A percentile compares a stretch with the other conserved stretches of the same genome.
These are phyloP conservation scores for Penicillium sp. DNA, from an alignment of 2,329 filamentous ascomycete genomes.

Conservation along the genomic window DNA sequence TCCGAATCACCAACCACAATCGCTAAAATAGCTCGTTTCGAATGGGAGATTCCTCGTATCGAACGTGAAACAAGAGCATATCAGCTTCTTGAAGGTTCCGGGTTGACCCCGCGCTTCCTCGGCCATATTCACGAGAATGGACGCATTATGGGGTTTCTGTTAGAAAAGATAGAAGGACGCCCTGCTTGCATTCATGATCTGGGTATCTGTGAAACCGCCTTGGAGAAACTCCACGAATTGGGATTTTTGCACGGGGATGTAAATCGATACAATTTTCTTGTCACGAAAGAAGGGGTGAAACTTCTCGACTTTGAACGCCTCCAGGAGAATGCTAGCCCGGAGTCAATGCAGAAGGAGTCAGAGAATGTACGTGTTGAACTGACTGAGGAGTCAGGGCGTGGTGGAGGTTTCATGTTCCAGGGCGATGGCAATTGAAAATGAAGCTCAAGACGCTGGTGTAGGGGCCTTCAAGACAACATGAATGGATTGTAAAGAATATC, in stretches of 20 bases:
- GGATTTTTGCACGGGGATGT: constrained; percentile 6
- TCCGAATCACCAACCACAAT: constrained; percentile 10
- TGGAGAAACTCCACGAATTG: constrained; percentile 4
- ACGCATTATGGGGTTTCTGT: constrained; percentile 5
- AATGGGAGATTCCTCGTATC: background rate
- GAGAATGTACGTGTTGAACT: constrained; percentile 26
- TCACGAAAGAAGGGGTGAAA: background rate
- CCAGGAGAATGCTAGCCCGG: constrained; percentile 13
- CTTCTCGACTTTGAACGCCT: constrained; percentile 1
- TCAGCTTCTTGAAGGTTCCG: background rate
- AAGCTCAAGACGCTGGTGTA: background rate
- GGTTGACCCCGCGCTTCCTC: constrained; percentile 2
- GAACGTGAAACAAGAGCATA: background rate
- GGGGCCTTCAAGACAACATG: background rate
- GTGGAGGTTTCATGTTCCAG: constrained; percentile 10
- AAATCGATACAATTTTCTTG: constrained; percentile 8
- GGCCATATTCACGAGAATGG: constrained; percentile 7
- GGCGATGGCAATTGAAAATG: background rate
- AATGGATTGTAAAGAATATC: background rate
- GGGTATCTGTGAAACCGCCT: background rate
- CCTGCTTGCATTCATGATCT: constrained; percentile 4
- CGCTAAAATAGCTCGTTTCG: background rate
- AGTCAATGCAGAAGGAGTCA: constrained; percentile 24
- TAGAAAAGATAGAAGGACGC: constrained; percentile 4
- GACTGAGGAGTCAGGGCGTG: constrained; percentile 29